Evolutionary conservation across 176 grass and related monocot genomes (phyloP).

Genomic region (Urochloa ruziziensis): DNA sequence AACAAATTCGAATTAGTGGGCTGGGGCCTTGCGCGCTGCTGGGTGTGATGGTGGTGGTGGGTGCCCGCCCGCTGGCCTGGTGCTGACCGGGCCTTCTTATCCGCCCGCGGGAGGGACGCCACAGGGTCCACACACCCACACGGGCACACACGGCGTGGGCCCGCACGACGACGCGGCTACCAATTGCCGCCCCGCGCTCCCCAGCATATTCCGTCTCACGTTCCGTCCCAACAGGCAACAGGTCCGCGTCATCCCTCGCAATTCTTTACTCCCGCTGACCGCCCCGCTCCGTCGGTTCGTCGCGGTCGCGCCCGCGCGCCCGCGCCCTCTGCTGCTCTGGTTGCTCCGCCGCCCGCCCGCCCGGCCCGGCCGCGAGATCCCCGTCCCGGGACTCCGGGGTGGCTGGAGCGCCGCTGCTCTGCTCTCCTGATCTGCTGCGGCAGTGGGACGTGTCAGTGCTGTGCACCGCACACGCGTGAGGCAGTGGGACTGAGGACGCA

Average conservation of each 20-base stretch:
- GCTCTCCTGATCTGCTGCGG: too few relatives aligned
- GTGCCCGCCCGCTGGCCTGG: not conserved
- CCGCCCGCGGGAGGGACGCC: not conserved
- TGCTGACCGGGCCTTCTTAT: slow-evolving; percentile 29
- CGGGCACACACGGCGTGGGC: not conserved
- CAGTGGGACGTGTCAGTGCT: too few relatives aligned
- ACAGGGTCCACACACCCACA: not conserved
- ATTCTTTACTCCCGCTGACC: slow-evolving; percentile 28
- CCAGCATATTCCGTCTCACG: slow-evolving; percentile 39
- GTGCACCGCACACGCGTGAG: not conserved
- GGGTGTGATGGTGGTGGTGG: too few relatives aligned
- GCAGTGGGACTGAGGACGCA: not conserved
- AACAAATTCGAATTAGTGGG: not conserved
- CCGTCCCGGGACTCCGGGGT: too few relatives aligned
- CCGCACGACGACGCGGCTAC: not conserved
- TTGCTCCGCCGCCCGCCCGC: too few relatives aligned
- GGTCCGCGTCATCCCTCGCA: not conserved
- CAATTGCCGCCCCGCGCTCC: not conserved
- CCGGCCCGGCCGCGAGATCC: too few relatives aligned
- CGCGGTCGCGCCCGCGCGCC: not conserved
- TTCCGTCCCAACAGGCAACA: not conserved
- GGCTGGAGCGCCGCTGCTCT: not conserved
- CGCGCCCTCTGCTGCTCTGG: too few relatives aligned
- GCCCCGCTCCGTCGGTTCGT: slow-evolving; percentile 22
- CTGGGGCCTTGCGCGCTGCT: not conserved